Evolutionary conservation across 345 rosid genomes (phyloP).

Genomic region (Corchorus olitorius): DNA sequence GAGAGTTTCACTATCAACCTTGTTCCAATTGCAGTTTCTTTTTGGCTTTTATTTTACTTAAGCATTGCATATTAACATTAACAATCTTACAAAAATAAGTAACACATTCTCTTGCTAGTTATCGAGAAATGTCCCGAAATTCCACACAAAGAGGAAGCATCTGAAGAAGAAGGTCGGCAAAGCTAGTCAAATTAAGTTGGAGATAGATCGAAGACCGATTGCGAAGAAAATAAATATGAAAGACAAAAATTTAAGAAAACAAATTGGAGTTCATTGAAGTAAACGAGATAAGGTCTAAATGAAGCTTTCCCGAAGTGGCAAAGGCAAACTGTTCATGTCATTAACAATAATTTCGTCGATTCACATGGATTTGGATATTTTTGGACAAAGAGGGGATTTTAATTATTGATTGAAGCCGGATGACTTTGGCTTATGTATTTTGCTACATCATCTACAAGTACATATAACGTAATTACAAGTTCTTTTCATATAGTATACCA

Average conservation of each 20-base stretch:
- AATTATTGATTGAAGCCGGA: background rate
- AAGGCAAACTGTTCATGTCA: background rate
- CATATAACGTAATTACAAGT: too few relatives aligned
- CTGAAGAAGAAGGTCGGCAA: conserved; percentile 22
- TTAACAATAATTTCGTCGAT: background rate
- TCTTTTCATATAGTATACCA: too few relatives aligned
- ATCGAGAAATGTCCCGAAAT: background rate
- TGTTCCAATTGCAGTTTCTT: conserved; percentile 1
- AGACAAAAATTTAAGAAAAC: background rate
- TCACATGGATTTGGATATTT: background rate
- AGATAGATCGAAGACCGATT: background rate
- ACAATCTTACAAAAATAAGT: conserved; percentile 13
- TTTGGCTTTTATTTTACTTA: conserved; percentile 25
- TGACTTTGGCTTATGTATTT: too few relatives aligned
- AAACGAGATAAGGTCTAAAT: background rate
- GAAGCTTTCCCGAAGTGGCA: background rate
- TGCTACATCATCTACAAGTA: too few relatives aligned
- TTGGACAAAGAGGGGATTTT: background rate
- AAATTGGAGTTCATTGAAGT: background rate
- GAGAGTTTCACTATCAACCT: conserved; percentile 17
- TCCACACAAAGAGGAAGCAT: background rate
- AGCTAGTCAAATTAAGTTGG: background rate
- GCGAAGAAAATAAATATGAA: background rate
- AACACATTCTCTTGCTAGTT: background rate
- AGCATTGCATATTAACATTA: background rate